phyloP scores from a whole-genome alignment of 2,329 filamentous ascomycete species.

The Stylonectria norvegica region DNA sequence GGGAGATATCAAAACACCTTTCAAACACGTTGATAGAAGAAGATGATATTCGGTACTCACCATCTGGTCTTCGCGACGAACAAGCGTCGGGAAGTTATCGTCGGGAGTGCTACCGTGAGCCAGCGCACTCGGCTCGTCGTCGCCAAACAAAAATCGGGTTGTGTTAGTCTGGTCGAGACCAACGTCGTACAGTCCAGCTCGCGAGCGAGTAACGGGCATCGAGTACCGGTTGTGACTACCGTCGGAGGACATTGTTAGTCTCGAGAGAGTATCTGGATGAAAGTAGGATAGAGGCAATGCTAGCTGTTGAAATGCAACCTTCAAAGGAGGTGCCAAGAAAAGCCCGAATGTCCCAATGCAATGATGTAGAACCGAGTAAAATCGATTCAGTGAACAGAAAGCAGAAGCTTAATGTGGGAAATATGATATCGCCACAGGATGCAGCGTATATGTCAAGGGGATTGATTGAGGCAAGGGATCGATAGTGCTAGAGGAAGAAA shows the following conservation, averaged over 20 bases:
- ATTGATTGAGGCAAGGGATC: no score
- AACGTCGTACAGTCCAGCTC: constrained; percentile 64
- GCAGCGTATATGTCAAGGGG: no score
- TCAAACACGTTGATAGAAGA: no score
- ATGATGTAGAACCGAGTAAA: no score
- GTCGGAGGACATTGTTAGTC: constrained; percentile 22
- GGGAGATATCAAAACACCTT: no score
- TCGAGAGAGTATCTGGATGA: not conserved
- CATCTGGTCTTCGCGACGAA: constrained; percentile 59
- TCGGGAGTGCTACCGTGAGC: constrained; percentile 59
- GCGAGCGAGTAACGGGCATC: constrained; percentile 77
- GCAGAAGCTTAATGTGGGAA: no score
- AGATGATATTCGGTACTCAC: no score
- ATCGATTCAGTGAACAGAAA: no score
- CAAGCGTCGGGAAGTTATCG: constrained; percentile 83
- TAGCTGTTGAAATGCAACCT: no score
- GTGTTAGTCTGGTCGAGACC: constrained; percentile 81
- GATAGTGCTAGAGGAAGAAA: not conserved
- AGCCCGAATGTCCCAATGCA: no score
- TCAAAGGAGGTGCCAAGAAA: no score
- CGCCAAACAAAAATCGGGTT: constrained; percentile 79
- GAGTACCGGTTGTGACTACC: constrained; percentile 83
- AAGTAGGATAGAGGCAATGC: not conserved
- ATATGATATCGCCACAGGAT: no score
- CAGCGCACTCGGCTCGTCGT: constrained; percentile 61